These are phyloP conservation scores for Posidonia oceanica DNA, from an alignment of 116 monocot species.

Conservation along the genomic window DNA sequence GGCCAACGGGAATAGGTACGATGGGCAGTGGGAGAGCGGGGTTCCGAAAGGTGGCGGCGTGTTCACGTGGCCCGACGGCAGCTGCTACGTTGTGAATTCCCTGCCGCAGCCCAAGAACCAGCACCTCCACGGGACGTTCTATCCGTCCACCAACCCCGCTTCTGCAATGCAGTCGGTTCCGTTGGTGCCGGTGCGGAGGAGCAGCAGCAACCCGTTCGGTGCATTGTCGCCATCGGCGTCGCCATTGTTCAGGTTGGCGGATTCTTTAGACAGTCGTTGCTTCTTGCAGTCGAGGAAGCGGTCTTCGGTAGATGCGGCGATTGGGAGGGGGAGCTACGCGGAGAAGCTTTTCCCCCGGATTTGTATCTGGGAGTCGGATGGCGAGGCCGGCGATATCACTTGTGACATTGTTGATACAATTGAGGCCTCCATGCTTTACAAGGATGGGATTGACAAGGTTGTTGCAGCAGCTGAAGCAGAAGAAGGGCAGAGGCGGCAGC, in stretches of 20 bases:
- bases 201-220: not conserved
- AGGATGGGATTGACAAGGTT: slow-evolving; percentile 21
- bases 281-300: slow-evolving; percentile 23
- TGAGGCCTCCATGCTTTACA: slow-evolving; percentile 62
- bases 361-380: slow-evolving; percentile 92
- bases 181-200: not conserved
- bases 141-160: slow-evolving; percentile 19
- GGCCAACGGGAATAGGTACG: slow-evolving; percentile 55
- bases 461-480: slow-evolving; percentile 5
- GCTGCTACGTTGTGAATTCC: slow-evolving; percentile 56
- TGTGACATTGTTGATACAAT: slow-evolving; percentile 85
- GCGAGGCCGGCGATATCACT: slow-evolving; percentile 81
- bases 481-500: not conserved
- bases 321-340: slow-evolving; percentile 15
- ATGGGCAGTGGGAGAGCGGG: slow-evolving; percentile 81
- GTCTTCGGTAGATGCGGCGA: slow-evolving; percentile 30
- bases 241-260: not conserved
- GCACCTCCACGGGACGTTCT: slow-evolving; percentile 59
- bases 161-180: not conserved
- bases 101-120: slow-evolving; percentile 20
- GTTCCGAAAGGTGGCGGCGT: slow-evolving; percentile 62
- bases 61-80: slow-evolving; percentile 81
- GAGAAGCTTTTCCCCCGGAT: slow-evolving; percentile 69
- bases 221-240: not conserved
- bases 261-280: not conserved